Conservation (phyloP, 805 yeast genomes). For the Metschnikowia cubensis region DNA sequence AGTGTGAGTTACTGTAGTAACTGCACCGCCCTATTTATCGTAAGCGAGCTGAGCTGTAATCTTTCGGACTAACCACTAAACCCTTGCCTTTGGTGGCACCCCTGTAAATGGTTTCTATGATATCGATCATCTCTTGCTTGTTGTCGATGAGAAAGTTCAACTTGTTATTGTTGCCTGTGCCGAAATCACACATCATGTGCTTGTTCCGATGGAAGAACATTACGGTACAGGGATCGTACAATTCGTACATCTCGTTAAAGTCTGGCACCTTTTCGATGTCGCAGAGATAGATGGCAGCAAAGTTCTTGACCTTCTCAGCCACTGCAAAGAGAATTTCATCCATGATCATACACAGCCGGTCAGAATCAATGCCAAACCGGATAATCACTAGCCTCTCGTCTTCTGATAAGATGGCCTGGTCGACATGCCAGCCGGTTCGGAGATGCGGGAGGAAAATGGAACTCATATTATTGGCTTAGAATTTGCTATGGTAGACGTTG, state of each 20-base stretch:
- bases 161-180: slow-evolving; percentile 96
- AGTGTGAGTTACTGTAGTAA: no score
- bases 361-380: slow-evolving; percentile 79
- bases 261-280: slow-evolving; percentile 88
- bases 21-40: slow-evolving; percentile 3
- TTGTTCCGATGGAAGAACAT: slow-evolving; percentile 93
- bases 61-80: slow-evolving; percentile 78
- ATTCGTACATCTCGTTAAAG: slow-evolving; percentile 82
- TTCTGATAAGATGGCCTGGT: slow-evolving; percentile 91
- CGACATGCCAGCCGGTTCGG: slow-evolving; percentile 66
- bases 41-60: slow-evolving; percentile 41
- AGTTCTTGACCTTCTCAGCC: slow-evolving; percentile 80
- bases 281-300: slow-evolving; percentile 84
- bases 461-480: slow-evolving; percentile 11
- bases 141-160: slow-evolving; percentile 71
- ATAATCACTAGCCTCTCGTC: slow-evolving; percentile 84
- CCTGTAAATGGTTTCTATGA: slow-evolving; percentile 81
- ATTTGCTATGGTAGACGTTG: background rate
- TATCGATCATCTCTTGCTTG: slow-evolving; percentile 87
- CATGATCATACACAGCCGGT: slow-evolving; percentile 80
- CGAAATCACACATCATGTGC: slow-evolving; percentile 98
- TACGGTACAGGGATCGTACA: slow-evolving; percentile 84
- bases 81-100: slow-evolving; percentile 95
- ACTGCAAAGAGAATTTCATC: slow-evolving; percentile 79
- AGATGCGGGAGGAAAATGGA: slow-evolving; percentile 21